These are phyloP conservation scores for Thielaviopsis cerberus DNA, from an alignment of 2,329 filamentous ascomycete genomes.

Conservation along the genomic window DNA sequence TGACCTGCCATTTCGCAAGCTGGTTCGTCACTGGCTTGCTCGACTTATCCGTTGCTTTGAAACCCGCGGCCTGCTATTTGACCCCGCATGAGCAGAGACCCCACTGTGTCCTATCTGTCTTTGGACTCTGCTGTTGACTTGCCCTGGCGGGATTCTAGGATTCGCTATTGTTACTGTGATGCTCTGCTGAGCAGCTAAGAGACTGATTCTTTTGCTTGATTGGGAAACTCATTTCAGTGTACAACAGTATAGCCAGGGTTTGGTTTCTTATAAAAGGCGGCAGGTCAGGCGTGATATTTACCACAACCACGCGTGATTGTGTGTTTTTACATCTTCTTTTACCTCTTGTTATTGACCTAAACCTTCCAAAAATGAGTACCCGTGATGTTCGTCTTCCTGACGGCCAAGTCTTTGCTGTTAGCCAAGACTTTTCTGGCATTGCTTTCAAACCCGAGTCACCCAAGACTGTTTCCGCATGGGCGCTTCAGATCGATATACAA, in stretches of 20 bases:
- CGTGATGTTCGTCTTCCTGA: conserved; percentile 58
- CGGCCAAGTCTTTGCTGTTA: conserved; percentile 64
- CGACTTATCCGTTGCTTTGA: conserved; percentile 5
- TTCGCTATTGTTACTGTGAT: not conserved
- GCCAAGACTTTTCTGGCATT: conserved; percentile 76
- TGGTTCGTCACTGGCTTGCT: not conserved
- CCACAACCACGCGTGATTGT: not conserved
- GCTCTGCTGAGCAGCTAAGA: not conserved
- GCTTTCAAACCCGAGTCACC: conserved; percentile 76
- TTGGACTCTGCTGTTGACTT: not conserved
- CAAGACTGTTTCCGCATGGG: conserved; percentile 68
- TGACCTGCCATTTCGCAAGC: no score
- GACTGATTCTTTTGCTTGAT: not conserved
- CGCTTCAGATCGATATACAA: conserved; percentile 63
- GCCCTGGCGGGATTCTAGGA: not conserved
- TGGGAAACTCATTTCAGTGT: not conserved
- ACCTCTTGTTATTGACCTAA: not conserved
- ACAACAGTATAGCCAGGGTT: not conserved
- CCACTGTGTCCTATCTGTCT: not conserved
- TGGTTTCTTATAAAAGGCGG: not conserved
- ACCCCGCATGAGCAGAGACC: not conserved
- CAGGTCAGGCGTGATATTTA: not conserved
- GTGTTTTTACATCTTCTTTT: not conserved
- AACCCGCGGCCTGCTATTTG: conserved; percentile 7
- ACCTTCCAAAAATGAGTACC: conserved; percentile 14